phyloP scores from a whole-genome alignment of 2,329 filamentous ascomycete species.

The Aureobasidium musti region DNA sequence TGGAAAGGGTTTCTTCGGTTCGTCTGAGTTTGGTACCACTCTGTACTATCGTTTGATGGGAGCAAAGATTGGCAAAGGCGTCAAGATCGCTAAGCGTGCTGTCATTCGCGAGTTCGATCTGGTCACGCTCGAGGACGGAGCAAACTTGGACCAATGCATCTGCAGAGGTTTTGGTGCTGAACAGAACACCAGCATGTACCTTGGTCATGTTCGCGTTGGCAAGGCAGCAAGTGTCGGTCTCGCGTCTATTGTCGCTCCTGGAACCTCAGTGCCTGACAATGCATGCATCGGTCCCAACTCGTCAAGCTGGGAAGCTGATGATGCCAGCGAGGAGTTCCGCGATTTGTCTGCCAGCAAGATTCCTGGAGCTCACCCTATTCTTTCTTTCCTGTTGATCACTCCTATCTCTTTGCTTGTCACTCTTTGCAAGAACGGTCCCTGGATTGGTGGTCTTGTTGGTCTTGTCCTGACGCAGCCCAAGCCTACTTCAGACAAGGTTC shows the following conservation, averaged over 20 bases:
- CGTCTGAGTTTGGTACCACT: constrained; percentile 45
- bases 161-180: constrained; percentile 58
- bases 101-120: constrained; percentile 60
- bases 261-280: constrained; percentile 51
- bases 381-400: constrained; percentile 47
- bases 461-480: constrained; percentile 48
- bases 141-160: constrained; percentile 52
- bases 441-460: constrained; percentile 47
- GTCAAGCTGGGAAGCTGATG: constrained; percentile 59
- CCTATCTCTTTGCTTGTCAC: constrained; percentile 49
- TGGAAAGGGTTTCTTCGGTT: constrained; percentile 51
- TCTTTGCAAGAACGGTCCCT: constrained; percentile 51
- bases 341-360: constrained; percentile 46
- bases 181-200: constrained; percentile 60
- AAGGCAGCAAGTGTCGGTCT: constrained; percentile 52
- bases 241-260: constrained; percentile 55
- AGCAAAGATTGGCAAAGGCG: constrained; percentile 55
- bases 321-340: constrained; percentile 51
- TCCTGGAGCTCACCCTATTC: constrained; percentile 51
- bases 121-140: constrained; percentile 56
- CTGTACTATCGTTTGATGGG: constrained; percentile 57
- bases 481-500: constrained; percentile 43
- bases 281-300: constrained; percentile 60
- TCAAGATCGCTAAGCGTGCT: constrained; percentile 49
- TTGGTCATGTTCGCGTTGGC: constrained; percentile 56